phyloP scores from a whole-genome alignment of 352 stramenopile species.

The Globisporangium barbulae region DNA sequence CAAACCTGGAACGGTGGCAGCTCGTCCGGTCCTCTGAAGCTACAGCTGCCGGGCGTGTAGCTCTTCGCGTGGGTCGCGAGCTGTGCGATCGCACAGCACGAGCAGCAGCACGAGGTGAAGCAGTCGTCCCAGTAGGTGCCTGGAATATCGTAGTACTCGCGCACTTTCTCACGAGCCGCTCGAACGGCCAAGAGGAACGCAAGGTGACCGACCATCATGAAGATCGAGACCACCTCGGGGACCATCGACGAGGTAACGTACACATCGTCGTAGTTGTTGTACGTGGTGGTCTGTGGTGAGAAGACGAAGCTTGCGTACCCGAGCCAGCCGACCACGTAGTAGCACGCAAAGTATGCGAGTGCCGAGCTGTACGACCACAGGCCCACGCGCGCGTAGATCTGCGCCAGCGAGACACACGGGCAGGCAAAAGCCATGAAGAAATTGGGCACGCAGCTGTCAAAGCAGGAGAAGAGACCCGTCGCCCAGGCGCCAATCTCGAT shows the following conservation, averaged over 20 bases:
- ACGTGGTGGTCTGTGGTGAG: neutral
- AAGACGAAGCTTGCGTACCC: neutral
- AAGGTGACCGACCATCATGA: neutral
- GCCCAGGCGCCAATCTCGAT: slow-evolving; percentile 16
- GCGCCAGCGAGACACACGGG: slow-evolving; percentile 28
- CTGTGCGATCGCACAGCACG: slow-evolving; percentile 29
- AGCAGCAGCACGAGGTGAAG: slow-evolving; percentile 18
- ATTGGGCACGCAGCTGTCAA: slow-evolving; percentile 24
- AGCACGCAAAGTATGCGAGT: slow-evolving; percentile 13
- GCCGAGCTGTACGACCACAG: neutral
- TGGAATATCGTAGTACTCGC: slow-evolving; percentile 23
- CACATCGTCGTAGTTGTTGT: neutral
- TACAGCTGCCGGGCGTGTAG: slow-evolving; percentile 23
- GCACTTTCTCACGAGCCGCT: slow-evolving; percentile 11
- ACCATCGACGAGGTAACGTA: neutral
- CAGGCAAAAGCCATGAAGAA: slow-evolving; percentile 22
- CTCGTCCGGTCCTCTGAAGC: slow-evolving; percentile 14
- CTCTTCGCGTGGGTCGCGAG: slow-evolving; percentile 32
- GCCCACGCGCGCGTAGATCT: slow-evolving; percentile 23
- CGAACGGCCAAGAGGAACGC: slow-evolving; percentile 7
- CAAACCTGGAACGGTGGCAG: slow-evolving; percentile 14
- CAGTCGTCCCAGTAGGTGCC: slow-evolving; percentile 15
- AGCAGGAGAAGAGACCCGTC: slow-evolving; percentile 24
- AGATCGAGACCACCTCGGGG: neutral
- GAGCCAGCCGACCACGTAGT: neutral